Base-by-base conservation (phyloP, 352 stramenopile species). In the Globisporangium emineosum region DNA sequence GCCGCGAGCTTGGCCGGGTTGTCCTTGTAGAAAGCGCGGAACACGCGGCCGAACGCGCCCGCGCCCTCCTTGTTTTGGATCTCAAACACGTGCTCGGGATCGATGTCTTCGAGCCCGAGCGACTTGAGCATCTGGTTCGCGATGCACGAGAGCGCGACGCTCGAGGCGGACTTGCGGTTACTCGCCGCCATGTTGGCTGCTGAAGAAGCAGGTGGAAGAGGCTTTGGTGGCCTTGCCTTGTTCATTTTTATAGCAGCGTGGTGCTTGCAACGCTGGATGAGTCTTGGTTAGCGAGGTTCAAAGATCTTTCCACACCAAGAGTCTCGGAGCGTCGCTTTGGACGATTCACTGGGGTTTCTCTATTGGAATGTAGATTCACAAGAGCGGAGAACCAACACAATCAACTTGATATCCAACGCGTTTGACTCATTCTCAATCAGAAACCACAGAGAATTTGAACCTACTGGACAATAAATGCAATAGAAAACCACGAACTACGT, bases 41-140 rank as follows among this genome's bases (percentile, higher is more conserved):
- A 92, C 2, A 92, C 81, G 35, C 79, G 79, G 57, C 83, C 81
- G 40, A 88, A 92, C 33, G 83, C 80, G 0, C 83, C 83, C 6
- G 79, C 79, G 13, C 83, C 83, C 73, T 91, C 83, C n/a, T 86
- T 86, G 43, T 69, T 82, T 51, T 89, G 80, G 35, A 91, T 74
- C 58, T 91, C 83, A 64, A 90, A 91, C 45, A 88, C 69, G 0
- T 88, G 77, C 56, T 88, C 78, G 0, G 83, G 83, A 49, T 91
- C 83, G 0, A 77, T 76, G 35, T 77, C 72, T 49, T 84, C 81
- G 2, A 91, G 65, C 7, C 79, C 79, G 6, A 91, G 70, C n/a
- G 78, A 77, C 57, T 72, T 79, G 37, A 92, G 69, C 29, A 76
- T 62, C 10, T 75, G 69, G 1, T 76, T 71, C 21, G 55, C 42